phyloP scores from a whole-genome alignment of 179 eudicot species.

The Sideroxylon spinosum region DNA sequence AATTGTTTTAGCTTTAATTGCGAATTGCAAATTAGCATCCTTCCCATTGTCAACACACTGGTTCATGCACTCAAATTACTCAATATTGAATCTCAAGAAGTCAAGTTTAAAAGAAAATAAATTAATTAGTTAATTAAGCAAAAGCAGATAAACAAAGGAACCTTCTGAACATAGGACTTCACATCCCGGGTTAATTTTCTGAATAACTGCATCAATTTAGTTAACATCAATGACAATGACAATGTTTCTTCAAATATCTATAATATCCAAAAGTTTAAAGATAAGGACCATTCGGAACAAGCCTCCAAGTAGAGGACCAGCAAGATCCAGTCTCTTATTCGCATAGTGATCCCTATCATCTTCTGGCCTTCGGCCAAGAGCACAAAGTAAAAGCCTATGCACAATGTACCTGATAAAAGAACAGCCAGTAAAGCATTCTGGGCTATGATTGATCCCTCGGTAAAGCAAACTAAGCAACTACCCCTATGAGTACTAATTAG shows the following conservation, averaged over 20 bases:
- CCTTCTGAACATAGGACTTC: conserved; percentile 82
- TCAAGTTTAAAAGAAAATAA: no score
- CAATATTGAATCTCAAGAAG: no score
- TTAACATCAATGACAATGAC: no score
- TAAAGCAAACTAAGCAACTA: no score
- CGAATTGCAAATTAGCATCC: conserved; percentile 82
- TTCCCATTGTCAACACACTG: conserved; percentile 81
- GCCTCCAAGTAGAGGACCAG: conserved; percentile 92
- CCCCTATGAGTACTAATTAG: no score
- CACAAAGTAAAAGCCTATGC: conserved; percentile 84
- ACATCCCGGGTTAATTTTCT: conserved; percentile 92
- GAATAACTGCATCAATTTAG: conserved; percentile 60
- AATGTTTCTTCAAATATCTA: no score
- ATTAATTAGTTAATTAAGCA: no score
- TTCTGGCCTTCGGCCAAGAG: conserved; percentile 78
- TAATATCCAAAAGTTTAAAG: no score
- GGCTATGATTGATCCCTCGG: no score
- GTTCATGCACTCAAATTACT: no score
- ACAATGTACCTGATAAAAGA: conserved; percentile 49
- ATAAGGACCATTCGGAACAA: conserved; percentile 81
- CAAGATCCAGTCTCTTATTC: conserved; percentile 89
- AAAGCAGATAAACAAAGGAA: no score
- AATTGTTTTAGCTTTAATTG: conserved; percentile 88
- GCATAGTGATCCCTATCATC: conserved; percentile 97
- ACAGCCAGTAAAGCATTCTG: no score